Percentiles rank a stretch among this genome's conserved stretches.
These are phyloP conservation scores for Chytriomyces sp. DNA, from an alignment of 192 early-diverging fungal genomes.

Conservation along the genomic window DNA sequence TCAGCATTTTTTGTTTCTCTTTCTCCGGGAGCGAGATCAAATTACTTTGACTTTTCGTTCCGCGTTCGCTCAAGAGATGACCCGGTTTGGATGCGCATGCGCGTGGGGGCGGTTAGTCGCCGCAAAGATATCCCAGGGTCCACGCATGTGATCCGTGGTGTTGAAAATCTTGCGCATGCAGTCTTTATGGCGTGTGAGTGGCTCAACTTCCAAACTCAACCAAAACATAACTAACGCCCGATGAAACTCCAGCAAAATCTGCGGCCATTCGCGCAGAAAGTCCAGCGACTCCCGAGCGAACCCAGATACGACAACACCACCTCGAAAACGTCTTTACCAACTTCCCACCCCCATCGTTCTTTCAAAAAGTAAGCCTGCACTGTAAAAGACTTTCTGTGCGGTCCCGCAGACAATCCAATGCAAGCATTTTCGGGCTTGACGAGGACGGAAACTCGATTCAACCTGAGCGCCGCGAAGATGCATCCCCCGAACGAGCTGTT, in stretches of 20 bases:
- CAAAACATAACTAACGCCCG: neutral
- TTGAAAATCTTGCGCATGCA: neutral
- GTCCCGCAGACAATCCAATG: neutral
- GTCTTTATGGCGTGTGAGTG: neutral
- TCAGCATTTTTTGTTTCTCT: neutral
- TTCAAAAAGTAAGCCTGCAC: neutral
- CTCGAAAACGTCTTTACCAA: neutral
- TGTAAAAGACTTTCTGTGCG: neutral
- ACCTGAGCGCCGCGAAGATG: neutral
- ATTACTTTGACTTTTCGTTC: neutral
- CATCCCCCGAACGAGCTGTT: neutral
- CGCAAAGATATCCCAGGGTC: neutral
- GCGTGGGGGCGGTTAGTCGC: neutral
- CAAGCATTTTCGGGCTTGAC: neutral
- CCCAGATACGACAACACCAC: neutral
- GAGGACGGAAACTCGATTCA: neutral
- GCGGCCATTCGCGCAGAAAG: neutral
- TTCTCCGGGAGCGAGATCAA: neutral
- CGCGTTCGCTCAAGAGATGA: neutral
- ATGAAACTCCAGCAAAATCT: neutral
- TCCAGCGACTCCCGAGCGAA: neutral
- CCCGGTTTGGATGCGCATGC: neutral
- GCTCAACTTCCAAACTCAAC: neutral
- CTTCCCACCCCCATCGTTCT: neutral
- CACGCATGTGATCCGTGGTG: neutral